Base-by-base conservation (phyloP, 116 monocot species). In the Phalaenopsis hybrid region DNA sequence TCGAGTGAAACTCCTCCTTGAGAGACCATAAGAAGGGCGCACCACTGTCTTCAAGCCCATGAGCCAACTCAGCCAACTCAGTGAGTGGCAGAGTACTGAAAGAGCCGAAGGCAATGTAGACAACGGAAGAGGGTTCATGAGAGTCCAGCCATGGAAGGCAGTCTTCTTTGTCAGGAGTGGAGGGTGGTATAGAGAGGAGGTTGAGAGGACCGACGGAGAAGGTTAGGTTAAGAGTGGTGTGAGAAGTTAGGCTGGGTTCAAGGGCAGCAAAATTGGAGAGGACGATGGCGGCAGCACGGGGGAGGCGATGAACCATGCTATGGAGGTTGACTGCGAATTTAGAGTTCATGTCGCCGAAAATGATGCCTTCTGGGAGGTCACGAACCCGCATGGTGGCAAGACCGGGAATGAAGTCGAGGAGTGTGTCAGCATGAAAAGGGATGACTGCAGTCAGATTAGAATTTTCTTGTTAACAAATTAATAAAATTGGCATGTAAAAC, bases 121-220 rank as follows among this genome's bases (percentile, higher is more conserved):
- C 83, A 9, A 83, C 86, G 2, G 75, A 81, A 23, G 83, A 21
- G 1, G 61, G 17, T 10, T 12, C 67, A 16, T 81, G 81, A 50
- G 79, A 49, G 81, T 88, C 81, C 55, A 88, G 88, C 86, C 83
- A 88, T 5, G 78, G 31, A 12, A 88, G 81, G 81, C 88, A 88
- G 31, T 57, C 20, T 33, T 82, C 23, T 4, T 76, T 67, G 79
- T 82, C 80, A 2, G 13, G 37, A 10, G 2, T 0, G 46, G 77
- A 45, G 4, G 37, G 7, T 13, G 76, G 15, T 0, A 55, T 77
- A 10, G 44, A 44, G 12, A 88, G 63, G 70, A 90, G 84, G 63
- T 82, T 79, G 78, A 85, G 13, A 10, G 83, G 87, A 74, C 83
- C 89, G 17, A 90, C 6, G n/a, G 78, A 75, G 57, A 90, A 81